Evolutionary conservation across 345 rosid genomes (phyloP).

Genomic region (Citrus hindsii): DNA sequence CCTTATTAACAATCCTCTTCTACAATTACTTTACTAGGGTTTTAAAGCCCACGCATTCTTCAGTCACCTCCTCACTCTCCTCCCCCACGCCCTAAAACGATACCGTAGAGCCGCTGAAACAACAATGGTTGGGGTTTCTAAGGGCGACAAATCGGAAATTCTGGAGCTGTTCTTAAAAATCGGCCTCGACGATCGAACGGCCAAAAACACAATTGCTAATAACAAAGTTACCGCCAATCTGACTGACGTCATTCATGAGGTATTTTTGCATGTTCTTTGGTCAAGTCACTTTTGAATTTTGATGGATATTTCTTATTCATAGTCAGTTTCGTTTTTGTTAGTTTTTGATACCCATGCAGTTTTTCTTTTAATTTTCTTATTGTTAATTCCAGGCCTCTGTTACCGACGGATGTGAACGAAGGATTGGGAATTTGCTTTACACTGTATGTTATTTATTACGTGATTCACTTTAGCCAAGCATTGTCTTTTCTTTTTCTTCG

Average conservation of each 20-base stretch:
- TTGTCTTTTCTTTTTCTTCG: neutral
- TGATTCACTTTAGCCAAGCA: neutral
- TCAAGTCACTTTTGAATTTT: neutral
- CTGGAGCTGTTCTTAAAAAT: conserved; percentile 73
- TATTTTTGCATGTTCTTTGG: conserved; percentile 5
- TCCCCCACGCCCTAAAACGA: no score
- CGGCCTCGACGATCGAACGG: conserved; percentile 83
- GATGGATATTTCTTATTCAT: neutral
- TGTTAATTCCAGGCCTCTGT: conserved; percentile 65
- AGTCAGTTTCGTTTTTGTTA: neutral
- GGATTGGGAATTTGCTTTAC: conserved; percentile 79
- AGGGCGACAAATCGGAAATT: conserved; percentile 35
- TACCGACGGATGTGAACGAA: conserved; percentile 74
- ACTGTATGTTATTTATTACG: conserved; percentile 36
- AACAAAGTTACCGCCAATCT: conserved; percentile 82
- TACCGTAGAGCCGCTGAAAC: neutral
- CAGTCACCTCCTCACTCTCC: no score
- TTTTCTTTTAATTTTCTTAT: no score
- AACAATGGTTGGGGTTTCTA: conserved; percentile 33
- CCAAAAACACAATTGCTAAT: conserved; percentile 73
- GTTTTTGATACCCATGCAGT: neutral
- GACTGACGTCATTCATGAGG: conserved; percentile 83
- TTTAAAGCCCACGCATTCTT: no score
- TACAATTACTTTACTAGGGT: no score
- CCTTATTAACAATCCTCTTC: no score